Evolutionary conservation across 1,284 basidiomycete genomes (phyloP).

Genomic region (Ustilago bromivora): DNA sequence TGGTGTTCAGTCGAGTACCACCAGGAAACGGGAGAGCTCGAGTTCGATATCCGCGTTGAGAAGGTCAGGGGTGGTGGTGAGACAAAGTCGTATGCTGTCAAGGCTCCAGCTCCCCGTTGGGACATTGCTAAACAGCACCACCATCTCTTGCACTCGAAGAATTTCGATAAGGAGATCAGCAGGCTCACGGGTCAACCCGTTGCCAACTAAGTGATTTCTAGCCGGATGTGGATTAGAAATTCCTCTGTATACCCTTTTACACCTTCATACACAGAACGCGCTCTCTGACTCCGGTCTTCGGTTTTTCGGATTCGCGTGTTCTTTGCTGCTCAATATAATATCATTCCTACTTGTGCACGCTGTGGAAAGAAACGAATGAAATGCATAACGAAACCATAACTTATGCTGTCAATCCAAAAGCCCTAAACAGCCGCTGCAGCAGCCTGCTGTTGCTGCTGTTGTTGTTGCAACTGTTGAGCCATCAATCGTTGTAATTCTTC

Average conservation of each 20-base stretch:
- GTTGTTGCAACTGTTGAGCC: slow-evolving; percentile 15
- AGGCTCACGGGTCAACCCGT: slow-evolving; percentile 19
- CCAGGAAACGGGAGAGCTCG: slow-evolving; percentile 75
- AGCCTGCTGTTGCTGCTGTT: slow-evolving; percentile 4
- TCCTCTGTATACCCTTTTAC: slow-evolving; percentile 16
- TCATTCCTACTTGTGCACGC: background rate
- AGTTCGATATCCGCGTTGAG: slow-evolving; percentile 90
- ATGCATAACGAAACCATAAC: background rate
- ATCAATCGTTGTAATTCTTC: slow-evolving; percentile 30
- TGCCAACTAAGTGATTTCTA: background rate
- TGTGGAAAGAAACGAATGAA: background rate
- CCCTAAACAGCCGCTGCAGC: background rate
- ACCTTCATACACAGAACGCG: background rate
- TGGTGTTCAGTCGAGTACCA: slow-evolving; percentile 85
- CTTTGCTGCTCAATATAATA: slow-evolving; percentile 4
- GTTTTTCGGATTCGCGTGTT: background rate
- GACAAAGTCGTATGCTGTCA: slow-evolving; percentile 62
- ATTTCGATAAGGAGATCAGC: slow-evolving; percentile 36
- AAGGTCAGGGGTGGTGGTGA: slow-evolving; percentile 57
- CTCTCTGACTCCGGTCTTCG: background rate
- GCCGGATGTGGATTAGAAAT: background rate
- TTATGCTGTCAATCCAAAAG: background rate
- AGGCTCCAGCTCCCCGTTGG: slow-evolving; percentile 59
- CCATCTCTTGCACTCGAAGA: slow-evolving; percentile 38
- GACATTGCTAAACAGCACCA: slow-evolving; percentile 40